phyloP scores from a whole-genome alignment of 2,329 filamentous ascomycete genomes.

The Ampelomyces quisqualis region DNA sequence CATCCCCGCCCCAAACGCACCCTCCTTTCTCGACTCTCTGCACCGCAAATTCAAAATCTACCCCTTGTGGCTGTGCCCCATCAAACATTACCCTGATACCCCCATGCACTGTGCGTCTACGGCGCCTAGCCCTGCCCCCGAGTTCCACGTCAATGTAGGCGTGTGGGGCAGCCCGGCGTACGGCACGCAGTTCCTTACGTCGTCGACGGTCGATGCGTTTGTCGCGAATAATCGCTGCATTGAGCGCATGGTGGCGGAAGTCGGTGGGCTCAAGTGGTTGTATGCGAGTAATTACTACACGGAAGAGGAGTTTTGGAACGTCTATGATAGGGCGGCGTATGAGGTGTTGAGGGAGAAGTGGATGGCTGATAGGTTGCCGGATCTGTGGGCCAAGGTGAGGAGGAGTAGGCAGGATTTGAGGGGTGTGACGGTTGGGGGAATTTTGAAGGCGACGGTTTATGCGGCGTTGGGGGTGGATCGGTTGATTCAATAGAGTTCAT shows the following conservation, averaged over 20 bases:
- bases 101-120: constrained; percentile 7
- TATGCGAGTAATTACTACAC: constrained; percentile 82
- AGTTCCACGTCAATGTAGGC: constrained; percentile 44
- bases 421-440: background rate
- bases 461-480: constrained; percentile 7
- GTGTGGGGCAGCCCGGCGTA: constrained; percentile 70
- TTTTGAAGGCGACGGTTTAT: constrained; percentile 3
- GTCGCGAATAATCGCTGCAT: constrained; percentile 67
- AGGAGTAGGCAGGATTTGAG: constrained; percentile 11
- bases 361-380: constrained; percentile 61
- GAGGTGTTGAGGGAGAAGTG: constrained; percentile 63
- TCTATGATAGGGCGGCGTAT: constrained; percentile 63
- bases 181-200: constrained; percentile 5
- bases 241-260: constrained; percentile 64
- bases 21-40: constrained; percentile 54
- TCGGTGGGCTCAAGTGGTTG: constrained; percentile 81
- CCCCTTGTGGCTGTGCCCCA: constrained; percentile 60
- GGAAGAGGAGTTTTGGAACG: constrained; percentile 65
- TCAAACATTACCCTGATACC: constrained; percentile 6
- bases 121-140: constrained; percentile 11
- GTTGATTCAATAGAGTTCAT: constrained; percentile 40
- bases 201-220: constrained; percentile 51
- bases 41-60: constrained; percentile 49
- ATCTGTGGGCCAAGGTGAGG: constrained; percentile 65
- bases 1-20: constrained; percentile 52